phyloP scores from a whole-genome alignment of 192 early-diverging fungal genomes.

The Coemansia sp. region DNA sequence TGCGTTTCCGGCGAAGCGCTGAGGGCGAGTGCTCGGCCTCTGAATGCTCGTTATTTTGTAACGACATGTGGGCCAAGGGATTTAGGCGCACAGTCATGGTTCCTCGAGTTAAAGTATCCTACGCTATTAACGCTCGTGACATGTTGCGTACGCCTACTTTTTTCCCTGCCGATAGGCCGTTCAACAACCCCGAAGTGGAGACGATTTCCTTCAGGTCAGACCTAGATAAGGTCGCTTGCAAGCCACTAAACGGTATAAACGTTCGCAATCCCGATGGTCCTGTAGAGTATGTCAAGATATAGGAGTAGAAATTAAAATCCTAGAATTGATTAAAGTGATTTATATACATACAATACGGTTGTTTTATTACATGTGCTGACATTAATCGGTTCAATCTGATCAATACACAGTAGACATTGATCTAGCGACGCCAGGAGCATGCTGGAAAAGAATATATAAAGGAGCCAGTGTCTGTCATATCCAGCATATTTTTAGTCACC shows the following conservation, averaged over 20 bases:
- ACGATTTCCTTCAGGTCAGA: slow-evolving; percentile 27
- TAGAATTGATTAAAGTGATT: background rate
- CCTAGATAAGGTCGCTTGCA: slow-evolving; percentile 31
- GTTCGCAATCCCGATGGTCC: slow-evolving; percentile 29
- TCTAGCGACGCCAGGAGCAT: background rate
- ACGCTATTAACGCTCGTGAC: slow-evolving; percentile 36
- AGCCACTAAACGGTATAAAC: slow-evolving; percentile 30
- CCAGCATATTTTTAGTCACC: background rate
- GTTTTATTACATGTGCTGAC: background rate
- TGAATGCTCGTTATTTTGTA: slow-evolving; percentile 57
- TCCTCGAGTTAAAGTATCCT: slow-evolving; percentile 50
- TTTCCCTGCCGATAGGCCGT: slow-evolving; percentile 29
- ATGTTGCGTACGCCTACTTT: slow-evolving; percentile 15
- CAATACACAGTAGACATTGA: background rate
- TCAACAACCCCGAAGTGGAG: background rate
- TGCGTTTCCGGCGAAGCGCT: slow-evolving; percentile 30
- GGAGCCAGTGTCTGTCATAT: background rate
- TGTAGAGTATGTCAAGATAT: slow-evolving; percentile 13
- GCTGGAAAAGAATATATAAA: background rate
- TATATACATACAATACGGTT: background rate
- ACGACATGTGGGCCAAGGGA: slow-evolving; percentile 49
- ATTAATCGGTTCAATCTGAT: background rate
- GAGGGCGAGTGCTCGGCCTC: slow-evolving; percentile 53
- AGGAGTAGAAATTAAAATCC: background rate
- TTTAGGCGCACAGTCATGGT: slow-evolving; percentile 40